Evolutionary conservation across 140 eudicot genomes (phyloP).

Genomic region (Flaveria floridana): DNA sequence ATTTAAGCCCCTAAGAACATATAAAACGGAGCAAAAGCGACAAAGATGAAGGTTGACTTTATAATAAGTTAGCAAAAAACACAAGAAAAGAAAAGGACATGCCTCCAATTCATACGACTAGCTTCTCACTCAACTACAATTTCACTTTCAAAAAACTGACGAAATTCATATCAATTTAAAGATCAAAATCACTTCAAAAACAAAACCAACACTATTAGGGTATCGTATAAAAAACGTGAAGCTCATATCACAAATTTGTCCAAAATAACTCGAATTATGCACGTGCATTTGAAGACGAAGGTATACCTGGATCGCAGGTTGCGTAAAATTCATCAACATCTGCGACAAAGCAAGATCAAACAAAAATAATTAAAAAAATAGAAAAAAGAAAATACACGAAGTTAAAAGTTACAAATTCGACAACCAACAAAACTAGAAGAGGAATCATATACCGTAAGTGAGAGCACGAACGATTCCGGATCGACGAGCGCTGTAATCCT

Average conservation of each 20-base stretch:
- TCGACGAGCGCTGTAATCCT: conserved; percentile 79
- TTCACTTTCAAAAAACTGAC: neutral
- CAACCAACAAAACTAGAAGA: neutral
- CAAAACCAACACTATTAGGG: neutral
- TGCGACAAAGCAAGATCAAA: conserved; percentile 33
- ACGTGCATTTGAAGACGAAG: neutral
- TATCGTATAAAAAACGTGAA: neutral
- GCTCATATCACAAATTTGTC: neutral
- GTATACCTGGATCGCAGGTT: conserved; percentile 86
- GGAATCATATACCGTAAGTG: conserved; percentile 43
- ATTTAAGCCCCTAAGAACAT: neutral
- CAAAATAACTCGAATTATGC: neutral
- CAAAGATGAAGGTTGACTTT: conserved; percentile 3
- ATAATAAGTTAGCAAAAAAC: neutral
- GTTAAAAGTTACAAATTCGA: neutral
- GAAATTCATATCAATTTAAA: neutral
- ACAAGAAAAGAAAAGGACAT: conserved; percentile 13
- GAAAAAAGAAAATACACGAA: neutral
- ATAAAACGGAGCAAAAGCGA: conserved; percentile 9
- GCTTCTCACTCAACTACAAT: neutral
- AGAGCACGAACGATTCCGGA: conserved; percentile 75
- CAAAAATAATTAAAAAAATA: neutral
- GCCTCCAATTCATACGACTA: neutral
- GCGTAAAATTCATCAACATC: conserved; percentile 88
- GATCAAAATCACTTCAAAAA: neutral